These are phyloP conservation scores for Dicorynia guianensis DNA, from an alignment of 306 rosid genomes.

Conservation along the genomic window DNA sequence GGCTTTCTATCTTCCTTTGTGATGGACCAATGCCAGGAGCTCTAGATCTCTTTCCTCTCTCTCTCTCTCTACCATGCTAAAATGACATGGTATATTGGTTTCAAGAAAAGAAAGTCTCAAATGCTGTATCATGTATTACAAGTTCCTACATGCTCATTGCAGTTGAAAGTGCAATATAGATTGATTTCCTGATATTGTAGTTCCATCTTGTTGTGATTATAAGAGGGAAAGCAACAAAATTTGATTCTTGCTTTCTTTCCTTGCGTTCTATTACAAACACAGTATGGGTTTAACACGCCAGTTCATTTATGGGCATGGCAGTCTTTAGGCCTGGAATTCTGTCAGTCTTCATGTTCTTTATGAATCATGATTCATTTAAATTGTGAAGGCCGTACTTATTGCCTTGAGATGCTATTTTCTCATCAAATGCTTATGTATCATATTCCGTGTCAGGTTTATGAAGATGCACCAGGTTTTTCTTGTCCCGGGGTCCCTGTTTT, in stretches of 20 bases:
- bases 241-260: conserved; percentile 35
- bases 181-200: neutral
- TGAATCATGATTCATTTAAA: neutral
- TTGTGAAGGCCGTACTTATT: conserved; percentile 24
- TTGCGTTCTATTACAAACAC: conserved; percentile 25
- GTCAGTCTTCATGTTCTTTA: conserved; percentile 22
- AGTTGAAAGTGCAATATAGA: no score
- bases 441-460: conserved; percentile 67
- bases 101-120: no score
- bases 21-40: no score
- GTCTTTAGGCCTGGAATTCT: conserved; percentile 29
- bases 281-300: conserved; percentile 31
- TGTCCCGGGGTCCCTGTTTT: conserved; percentile 90
- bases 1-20: neutral
- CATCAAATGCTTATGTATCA: conserved; percentile 23
- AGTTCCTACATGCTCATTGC: no score
- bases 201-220: conserved; percentile 27
- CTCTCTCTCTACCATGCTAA: no score
- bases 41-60: no score
- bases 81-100: no score
- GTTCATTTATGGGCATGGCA: conserved; percentile 27
- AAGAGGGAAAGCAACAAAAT: neutral
- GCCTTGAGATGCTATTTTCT: conserved; percentile 33
- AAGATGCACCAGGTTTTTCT: conserved; percentile 78
- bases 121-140: no score